These are phyloP conservation scores for Metschnikowia peoriensis DNA, from an alignment of 805 yeast genomes.

Conservation along the genomic window DNA sequence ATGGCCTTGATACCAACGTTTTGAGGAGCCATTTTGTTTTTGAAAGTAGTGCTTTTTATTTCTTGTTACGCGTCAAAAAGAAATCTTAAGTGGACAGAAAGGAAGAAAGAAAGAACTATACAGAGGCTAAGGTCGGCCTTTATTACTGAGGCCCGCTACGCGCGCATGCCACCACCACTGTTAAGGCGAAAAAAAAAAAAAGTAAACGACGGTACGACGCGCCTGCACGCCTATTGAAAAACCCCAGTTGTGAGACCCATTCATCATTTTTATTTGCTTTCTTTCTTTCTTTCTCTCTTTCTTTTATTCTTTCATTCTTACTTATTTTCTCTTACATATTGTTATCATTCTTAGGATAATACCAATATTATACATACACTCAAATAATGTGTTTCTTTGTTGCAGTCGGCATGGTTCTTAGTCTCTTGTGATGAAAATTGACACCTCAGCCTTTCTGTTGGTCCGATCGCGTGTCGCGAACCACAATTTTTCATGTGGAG, in stretches of 20 bases:
- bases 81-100: too few relatives aligned
- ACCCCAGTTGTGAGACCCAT: too few relatives aligned
- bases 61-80: not conserved
- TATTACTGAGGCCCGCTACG: not conserved
- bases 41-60: not conserved
- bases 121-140: not conserved
- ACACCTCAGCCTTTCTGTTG: not conserved
- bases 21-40: slow-evolving; percentile 44
- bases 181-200: slow-evolving; percentile 4
- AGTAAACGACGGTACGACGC: slow-evolving; percentile 15
- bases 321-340: too few relatives aligned
- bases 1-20: slow-evolving; percentile 97
- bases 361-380: too few relatives aligned
- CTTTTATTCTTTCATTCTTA: not conserved
- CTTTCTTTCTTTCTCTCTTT: not conserved
- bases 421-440: not conserved
- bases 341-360: too few relatives aligned
- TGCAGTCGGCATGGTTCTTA: too few relatives aligned
- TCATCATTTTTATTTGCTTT: not conserved
- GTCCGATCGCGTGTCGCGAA: not conserved
- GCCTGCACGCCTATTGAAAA: slow-evolving; percentile 1
- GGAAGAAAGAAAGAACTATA: not conserved
- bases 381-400: too few relatives aligned
- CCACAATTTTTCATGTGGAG: not conserved
- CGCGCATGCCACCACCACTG: slow-evolving; percentile 6